These are phyloP conservation scores for Leccinum longicurvipes DNA, from an alignment of 768 basidiomycete genomes.

Conservation along the genomic window DNA sequence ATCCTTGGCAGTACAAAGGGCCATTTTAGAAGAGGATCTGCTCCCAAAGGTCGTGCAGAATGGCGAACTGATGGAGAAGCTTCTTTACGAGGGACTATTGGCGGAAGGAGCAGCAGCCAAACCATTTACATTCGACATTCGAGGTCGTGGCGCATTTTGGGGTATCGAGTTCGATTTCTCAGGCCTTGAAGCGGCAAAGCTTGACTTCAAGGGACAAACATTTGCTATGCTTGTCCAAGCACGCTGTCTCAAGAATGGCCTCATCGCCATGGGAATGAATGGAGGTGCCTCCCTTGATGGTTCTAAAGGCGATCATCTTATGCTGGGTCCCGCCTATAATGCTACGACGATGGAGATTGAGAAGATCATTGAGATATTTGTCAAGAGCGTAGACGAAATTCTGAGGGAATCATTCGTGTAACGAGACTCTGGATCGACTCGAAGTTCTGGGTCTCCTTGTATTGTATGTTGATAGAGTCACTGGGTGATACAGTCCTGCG, in stretches of 20 bases:
- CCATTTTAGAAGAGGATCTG: constrained; percentile 67
- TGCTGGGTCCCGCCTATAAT: constrained; percentile 81
- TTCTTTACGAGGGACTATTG: constrained; percentile 53
- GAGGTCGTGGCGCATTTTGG: constrained; percentile 85
- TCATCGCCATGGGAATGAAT: constrained; percentile 71
- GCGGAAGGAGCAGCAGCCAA: constrained; percentile 55
- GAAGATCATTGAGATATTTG: constrained; percentile 61
- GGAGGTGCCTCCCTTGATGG: constrained; percentile 71
- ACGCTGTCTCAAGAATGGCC: constrained; percentile 59
- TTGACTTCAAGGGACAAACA: constrained; percentile 48
- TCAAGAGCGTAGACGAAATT: constrained; percentile 65
- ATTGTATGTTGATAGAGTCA: neutral
- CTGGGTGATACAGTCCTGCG: neutral
- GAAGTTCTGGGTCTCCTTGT: neutral
- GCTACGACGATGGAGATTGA: constrained; percentile 67
- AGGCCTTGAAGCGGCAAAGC: constrained; percentile 34
- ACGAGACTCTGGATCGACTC: too few relatives aligned
- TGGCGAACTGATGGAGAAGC: constrained; percentile 56
- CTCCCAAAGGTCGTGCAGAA: constrained; percentile 58
- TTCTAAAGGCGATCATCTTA: constrained; percentile 65
- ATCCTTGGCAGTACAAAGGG: constrained; percentile 75
- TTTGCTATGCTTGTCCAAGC: constrained; percentile 75
- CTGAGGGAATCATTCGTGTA: constrained; percentile 37
- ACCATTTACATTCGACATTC: constrained; percentile 73
- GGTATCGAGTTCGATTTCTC: constrained; percentile 78